Conservation (phyloP, 805 yeast genomes). For the Kodamaea kaohsiungensis region DNA sequence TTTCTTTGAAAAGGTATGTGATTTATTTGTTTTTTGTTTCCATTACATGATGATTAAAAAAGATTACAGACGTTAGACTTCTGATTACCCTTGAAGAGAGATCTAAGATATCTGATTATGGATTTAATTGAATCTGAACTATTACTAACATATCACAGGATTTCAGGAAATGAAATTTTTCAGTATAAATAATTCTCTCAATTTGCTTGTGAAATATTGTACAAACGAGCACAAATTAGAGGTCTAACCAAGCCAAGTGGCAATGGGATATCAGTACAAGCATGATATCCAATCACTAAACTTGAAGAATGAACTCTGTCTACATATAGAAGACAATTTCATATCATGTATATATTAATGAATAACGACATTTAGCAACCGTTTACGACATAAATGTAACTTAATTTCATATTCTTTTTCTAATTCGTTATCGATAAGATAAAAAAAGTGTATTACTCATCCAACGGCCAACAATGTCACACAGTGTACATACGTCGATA, state of each 20-base stretch:
- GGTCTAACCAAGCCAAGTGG: too few species aligned
- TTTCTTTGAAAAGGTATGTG: constrained; percentile 9
- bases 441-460: neutral
- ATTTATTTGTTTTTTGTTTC: constrained; percentile 4
- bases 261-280: too few species aligned
- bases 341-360: neutral
- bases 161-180: too few species aligned
- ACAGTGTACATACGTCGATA: constrained; percentile 7
- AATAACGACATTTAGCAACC: neutral
- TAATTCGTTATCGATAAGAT: neutral
- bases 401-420: neutral
- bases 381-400: neutral
- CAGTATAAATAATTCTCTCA: neutral
- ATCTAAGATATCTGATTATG: constrained; percentile 30
- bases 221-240: neutral
- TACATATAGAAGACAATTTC: neutral
- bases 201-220: neutral
- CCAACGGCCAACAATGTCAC: constrained; percentile 9
- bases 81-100: constrained; percentile 37
- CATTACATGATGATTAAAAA: constrained; percentile 31
- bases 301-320: neutral
- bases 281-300: too few species aligned
- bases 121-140: neutral
- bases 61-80: constrained; percentile 45
- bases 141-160: constrained; percentile 7